phyloP scores from a whole-genome alignment of 2,329 filamentous ascomycete genomes.

The Orbilia oligospora region DNA sequence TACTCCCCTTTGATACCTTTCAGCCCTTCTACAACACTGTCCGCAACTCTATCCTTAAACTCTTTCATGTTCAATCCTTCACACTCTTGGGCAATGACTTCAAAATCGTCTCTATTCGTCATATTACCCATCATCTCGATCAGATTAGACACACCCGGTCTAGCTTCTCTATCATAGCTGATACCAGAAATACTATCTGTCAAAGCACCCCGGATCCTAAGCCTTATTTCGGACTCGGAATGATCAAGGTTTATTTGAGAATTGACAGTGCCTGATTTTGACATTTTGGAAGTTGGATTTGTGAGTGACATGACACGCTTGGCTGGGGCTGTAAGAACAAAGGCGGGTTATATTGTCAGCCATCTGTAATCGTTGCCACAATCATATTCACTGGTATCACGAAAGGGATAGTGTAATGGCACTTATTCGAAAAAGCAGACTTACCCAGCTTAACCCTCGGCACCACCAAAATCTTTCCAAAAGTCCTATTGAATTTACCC shows the following conservation, averaged over 20 bases:
- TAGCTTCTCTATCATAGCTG: conserved; percentile 77
- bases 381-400: background rate
- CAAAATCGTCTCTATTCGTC: conserved; percentile 69
- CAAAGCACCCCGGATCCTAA: conserved; percentile 79
- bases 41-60: conserved; percentile 77
- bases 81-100: conserved; percentile 68
- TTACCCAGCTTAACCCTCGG: conserved; percentile 81
- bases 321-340: conserved; percentile 74
- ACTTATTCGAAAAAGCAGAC: conserved; percentile 42
- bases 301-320: conserved; percentile 91
- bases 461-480: conserved; percentile 75
- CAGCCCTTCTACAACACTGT: conserved; percentile 72
- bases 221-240: conserved; percentile 73
- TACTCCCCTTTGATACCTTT: conserved; percentile 74
- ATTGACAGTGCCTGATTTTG: conserved; percentile 82
- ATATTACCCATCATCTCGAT: conserved; percentile 84
- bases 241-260: conserved; percentile 90
- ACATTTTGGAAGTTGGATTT: conserved; percentile 88
- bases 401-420: background rate
- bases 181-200: conserved; percentile 81
- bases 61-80: conserved; percentile 70
- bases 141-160: conserved; percentile 91
- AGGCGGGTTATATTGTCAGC: background rate
- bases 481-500: conserved; percentile 85
- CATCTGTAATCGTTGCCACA: too few relatives aligned